A percentile compares a stretch with the other conserved stretches of the same genome.
phyloP scores from a whole-genome alignment of 805 yeast species.

The Zygoascus flipseniorum region DNA sequence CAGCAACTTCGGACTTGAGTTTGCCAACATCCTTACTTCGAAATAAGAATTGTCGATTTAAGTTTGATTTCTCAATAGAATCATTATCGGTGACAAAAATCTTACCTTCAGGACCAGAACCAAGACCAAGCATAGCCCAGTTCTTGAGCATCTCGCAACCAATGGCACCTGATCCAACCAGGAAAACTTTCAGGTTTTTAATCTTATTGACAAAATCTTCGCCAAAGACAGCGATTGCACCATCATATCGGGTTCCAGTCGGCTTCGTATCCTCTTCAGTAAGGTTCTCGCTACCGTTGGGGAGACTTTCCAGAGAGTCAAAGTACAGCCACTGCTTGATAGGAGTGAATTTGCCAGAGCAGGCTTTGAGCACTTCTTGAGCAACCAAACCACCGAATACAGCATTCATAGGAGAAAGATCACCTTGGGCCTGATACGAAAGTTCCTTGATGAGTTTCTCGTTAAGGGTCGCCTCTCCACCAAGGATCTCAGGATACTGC shows the following conservation, averaged over 20 bases:
- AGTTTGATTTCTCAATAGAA: conserved; percentile 88
- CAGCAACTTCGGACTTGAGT: conserved; percentile 85
- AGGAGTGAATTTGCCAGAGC: conserved; percentile 93
- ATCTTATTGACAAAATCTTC: conserved; percentile 61
- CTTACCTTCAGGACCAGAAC: conserved; percentile 82
- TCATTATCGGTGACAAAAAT: conserved; percentile 88
- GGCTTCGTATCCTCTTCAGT: conserved; percentile 68
- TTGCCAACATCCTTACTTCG: conserved; percentile 91
- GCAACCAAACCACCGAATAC: conserved; percentile 92
- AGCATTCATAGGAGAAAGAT: conserved; percentile 81
- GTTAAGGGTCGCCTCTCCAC: conserved; percentile 47
- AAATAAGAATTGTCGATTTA: conserved; percentile 93
- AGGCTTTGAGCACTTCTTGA: conserved; percentile 92
- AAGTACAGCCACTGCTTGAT: conserved; percentile 85
- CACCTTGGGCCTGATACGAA: conserved; percentile 83
- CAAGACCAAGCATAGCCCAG: conserved; percentile 96
- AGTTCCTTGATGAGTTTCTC: conserved; percentile 61
- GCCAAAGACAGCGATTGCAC: conserved; percentile 94
- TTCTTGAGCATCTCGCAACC: conserved; percentile 98
- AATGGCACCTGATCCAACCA: conserved; percentile 98
- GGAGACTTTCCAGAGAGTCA: conserved; percentile 88
- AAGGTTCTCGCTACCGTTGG: conserved; percentile 42
- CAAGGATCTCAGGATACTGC: conserved; percentile 51
- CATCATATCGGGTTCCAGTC: conserved; percentile 75
- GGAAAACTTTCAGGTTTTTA: conserved; percentile 71